Evolutionary conservation across 2,329 filamentous ascomycete species (phyloP).

Genomic region (Dactylellina leptospora): DNA sequence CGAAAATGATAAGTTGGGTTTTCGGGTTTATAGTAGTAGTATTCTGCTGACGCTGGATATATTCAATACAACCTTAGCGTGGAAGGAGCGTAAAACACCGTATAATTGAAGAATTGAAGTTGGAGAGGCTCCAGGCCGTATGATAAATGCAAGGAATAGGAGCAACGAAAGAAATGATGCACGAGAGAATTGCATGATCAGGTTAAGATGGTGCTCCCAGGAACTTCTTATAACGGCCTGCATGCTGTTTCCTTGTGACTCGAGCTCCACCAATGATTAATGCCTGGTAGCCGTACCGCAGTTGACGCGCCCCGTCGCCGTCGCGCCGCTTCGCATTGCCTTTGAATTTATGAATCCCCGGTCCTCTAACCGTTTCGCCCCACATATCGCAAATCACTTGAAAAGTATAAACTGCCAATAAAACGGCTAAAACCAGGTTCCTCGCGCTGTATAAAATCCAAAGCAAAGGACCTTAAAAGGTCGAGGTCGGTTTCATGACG

Average conservation of each 20-base stretch:
- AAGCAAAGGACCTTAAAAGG: too few species aligned
- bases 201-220: not conserved
- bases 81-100: too few species aligned
- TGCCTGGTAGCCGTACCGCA: not conserved
- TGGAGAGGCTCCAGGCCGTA: not conserved
- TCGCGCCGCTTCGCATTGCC: too few species aligned
- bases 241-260: too few species aligned
- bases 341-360: not conserved
- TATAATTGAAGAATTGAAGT: not conserved
- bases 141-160: not conserved
- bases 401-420: conserved; percentile 12
- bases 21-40: not conserved
- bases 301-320: conserved; percentile 23
- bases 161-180: not conserved
- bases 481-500: conserved; percentile 2
- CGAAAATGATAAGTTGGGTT: not conserved
- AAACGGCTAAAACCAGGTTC: not conserved
- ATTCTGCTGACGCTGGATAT: not conserved
- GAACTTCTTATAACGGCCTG: too few species aligned
- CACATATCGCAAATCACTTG: not conserved
- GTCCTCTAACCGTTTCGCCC: not conserved
- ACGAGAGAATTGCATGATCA: not conserved
- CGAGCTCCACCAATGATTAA: too few species aligned
- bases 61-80: too few species aligned
- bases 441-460: not conserved